Percentiles rank a stretch among this genome's conserved stretches.
Conservation (phyloP, 768 basidiomycete genomes). For the Phallus indusiatus region DNA sequence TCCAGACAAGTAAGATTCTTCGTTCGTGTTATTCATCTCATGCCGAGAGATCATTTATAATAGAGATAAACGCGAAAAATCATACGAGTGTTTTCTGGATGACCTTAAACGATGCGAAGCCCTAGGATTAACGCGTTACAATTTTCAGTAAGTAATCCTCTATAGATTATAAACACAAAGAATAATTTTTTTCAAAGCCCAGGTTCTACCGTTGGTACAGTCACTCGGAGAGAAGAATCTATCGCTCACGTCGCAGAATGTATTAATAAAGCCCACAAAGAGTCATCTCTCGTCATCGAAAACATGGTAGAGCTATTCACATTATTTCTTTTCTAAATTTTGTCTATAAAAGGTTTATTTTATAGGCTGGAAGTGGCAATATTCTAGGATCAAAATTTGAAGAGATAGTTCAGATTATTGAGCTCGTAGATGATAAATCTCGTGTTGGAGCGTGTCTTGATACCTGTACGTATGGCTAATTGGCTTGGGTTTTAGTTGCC, state of each 20-base stretch:
- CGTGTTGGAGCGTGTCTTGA: conserved; percentile 80
- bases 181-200: conserved; percentile 37
- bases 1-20: conserved; percentile 53
- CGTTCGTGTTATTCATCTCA: background rate
- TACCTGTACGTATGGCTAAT: conserved; percentile 33
- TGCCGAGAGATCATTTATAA: background rate
- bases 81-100: conserved; percentile 73
- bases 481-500: background rate
- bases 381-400: conserved; percentile 64
- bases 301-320: conserved; percentile 57
- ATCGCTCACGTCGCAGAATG: conserved; percentile 58
- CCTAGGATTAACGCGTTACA: conserved; percentile 65
- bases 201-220: conserved; percentile 71
- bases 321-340: background rate
- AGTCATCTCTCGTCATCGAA: conserved; percentile 60
- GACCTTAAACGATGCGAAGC: conserved; percentile 71
- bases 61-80: conserved; percentile 60
- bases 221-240: conserved; percentile 50
- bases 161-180: too few relatives aligned
- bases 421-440: conserved; percentile 57
- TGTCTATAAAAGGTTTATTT: too few relatives aligned
- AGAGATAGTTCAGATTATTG: conserved; percentile 62
- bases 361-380: conserved; percentile 70
- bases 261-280: conserved; percentile 64
- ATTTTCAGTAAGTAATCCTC: conserved; percentile 78